A percentile compares a stretch with the other conserved stretches of the same genome.
These are phyloP conservation scores for Blastobotrys peoriensis DNA, from an alignment of 805 yeast genomes.

Conservation along the genomic window DNA sequence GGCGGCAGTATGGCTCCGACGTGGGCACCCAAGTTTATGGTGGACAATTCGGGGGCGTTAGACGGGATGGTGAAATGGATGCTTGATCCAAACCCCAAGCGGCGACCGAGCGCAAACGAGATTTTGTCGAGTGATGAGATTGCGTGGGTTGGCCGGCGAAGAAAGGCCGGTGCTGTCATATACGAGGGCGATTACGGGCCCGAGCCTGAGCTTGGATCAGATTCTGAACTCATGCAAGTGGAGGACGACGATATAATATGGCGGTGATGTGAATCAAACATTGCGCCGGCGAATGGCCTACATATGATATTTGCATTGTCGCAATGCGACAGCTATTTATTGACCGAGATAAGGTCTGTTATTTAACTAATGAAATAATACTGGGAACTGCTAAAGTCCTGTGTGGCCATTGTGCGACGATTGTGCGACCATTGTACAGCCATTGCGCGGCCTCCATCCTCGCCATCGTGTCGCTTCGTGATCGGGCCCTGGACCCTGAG, in stretches of 20 bases:
- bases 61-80: conserved; percentile 81
- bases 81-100: conserved; percentile 77
- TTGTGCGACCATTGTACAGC: too few relatives aligned
- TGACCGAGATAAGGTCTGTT: too few relatives aligned
- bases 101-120: conserved; percentile 73
- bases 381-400: too few relatives aligned
- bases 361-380: too few relatives aligned
- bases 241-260: neutral
- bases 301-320: too few relatives aligned
- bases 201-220: conserved; percentile 38
- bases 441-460: too few relatives aligned
- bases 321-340: too few relatives aligned
- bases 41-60: conserved; percentile 62
- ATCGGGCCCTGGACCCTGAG: too few relatives aligned
- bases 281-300: too few relatives aligned
- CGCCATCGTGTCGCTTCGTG: too few relatives aligned
- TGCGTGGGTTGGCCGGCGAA: conserved; percentile 64
- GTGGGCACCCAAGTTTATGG: conserved; percentile 84
- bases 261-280: too few relatives aligned
- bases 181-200: conserved; percentile 97
- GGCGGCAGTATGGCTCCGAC: conserved; percentile 40
- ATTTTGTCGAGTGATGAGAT: conserved; percentile 71
- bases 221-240: conserved; percentile 20
- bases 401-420: too few relatives aligned
- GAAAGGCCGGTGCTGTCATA: conserved; percentile 89